These are phyloP conservation scores for Sclerotinia minor DNA, from an alignment of 2,329 filamentous ascomycete genomes.

Conservation along the genomic window DNA sequence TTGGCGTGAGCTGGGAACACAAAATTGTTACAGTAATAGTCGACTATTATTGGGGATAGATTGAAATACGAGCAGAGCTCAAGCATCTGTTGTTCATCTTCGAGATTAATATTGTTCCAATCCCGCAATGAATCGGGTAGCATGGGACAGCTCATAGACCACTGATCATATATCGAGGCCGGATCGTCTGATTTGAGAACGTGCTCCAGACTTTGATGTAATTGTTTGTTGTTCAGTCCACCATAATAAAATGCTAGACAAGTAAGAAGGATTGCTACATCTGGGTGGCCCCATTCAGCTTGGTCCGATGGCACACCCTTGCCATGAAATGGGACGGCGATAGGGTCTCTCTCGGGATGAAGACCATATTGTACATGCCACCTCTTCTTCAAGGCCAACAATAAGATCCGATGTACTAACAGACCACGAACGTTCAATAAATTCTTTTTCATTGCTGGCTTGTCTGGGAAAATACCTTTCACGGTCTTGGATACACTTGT, in stretches of 20 bases:
- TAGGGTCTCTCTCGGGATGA: constrained; percentile 53
- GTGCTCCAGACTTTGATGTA: constrained; percentile 51
- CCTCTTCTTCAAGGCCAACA: constrained; percentile 50
- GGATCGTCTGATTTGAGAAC: constrained; percentile 57
- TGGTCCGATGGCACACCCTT: constrained; percentile 64
- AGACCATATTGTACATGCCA: constrained; percentile 64
- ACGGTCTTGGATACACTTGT: constrained; percentile 36
- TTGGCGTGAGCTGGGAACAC: constrained; percentile 67
- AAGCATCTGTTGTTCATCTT: constrained; percentile 53
- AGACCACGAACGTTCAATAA: constrained; percentile 64
- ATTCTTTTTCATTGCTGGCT: constrained; percentile 39
- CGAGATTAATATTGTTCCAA: constrained; percentile 59
- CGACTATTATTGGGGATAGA: constrained; percentile 51
- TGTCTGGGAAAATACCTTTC: constrained; percentile 40
- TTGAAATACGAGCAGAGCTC: constrained; percentile 54
- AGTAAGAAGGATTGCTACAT: constrained; percentile 65
- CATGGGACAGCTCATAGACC: constrained; percentile 44
- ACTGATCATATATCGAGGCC: constrained; percentile 54
- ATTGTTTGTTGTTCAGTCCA: constrained; percentile 52
- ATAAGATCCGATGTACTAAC: constrained; percentile 58
- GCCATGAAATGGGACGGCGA: constrained; percentile 67
- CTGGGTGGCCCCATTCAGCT: constrained; percentile 67
- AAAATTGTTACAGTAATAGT: constrained; percentile 63
- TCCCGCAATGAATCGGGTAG: constrained; percentile 51
- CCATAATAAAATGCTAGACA: constrained; percentile 67